phyloP scores from a whole-genome alignment of 116 monocot genomes.

The Zostera marina region DNA sequence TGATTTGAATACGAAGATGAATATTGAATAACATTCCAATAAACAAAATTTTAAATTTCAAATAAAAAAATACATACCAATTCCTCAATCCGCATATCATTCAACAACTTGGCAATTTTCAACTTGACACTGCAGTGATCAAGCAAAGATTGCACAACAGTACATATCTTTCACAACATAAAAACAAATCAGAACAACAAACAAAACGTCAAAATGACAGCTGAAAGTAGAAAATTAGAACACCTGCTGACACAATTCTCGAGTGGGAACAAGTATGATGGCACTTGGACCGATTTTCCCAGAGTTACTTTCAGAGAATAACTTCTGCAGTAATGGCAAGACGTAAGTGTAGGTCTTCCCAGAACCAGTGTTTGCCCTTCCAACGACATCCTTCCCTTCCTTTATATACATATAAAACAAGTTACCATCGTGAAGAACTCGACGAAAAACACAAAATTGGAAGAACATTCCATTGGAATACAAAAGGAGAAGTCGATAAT shows the following conservation, averaged over 20 bases:
- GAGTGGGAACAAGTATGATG: constrained; percentile 65
- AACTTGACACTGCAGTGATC: constrained; percentile 63
- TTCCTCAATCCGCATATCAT: constrained; percentile 40
- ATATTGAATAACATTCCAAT: background rate
- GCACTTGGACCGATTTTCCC: constrained; percentile 35
- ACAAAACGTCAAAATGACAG: background rate
- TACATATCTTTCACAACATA: constrained; percentile 32
- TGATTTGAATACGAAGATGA: too few relatives aligned
- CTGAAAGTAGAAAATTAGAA: background rate
- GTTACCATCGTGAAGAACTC: too few relatives aligned
- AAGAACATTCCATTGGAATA: background rate
- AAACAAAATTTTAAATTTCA: too few relatives aligned
- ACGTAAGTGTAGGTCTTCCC: constrained; percentile 88
- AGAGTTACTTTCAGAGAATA: constrained; percentile 23
- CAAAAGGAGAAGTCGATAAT: background rate
- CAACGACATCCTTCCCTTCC: constrained; percentile 92
- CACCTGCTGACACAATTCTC: constrained; percentile 81
- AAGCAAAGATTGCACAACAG: constrained; percentile 43
- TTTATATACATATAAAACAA: constrained; percentile 7
- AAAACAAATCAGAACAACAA: background rate
- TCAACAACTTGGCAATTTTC: constrained; percentile 47
- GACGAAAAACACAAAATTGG: background rate
- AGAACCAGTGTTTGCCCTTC: constrained; percentile 75
- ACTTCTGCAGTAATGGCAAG: constrained; percentile 69
- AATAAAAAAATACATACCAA: constrained; percentile 26